phyloP scores from a whole-genome alignment of 257 asterid species.

The Ligustrum vulgare region DNA sequence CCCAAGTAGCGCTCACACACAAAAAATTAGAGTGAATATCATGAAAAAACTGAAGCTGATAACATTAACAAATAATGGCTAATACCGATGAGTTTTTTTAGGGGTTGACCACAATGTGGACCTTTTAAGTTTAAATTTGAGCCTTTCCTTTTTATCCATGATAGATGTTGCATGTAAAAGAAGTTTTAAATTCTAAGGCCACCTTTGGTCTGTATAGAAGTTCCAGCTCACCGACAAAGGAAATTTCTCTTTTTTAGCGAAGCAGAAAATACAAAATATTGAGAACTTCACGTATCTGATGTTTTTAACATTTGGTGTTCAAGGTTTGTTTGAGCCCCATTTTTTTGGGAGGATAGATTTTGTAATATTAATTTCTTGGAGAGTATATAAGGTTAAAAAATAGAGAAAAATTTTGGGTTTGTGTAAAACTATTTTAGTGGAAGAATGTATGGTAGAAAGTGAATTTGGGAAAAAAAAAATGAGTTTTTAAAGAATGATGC shows the following conservation, averaged over 20 bases:
- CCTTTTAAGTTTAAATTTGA: background rate
- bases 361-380: too few relatives aligned
- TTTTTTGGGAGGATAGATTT: too few relatives aligned
- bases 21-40: conserved; percentile 1
- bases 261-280: too few relatives aligned
- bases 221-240: background rate
- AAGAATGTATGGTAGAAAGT: too few relatives aligned
- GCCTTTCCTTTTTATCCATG: background rate
- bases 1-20: conserved; percentile 6
- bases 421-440: too few relatives aligned
- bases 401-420: too few relatives aligned
- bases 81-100: background rate
- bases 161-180: background rate
- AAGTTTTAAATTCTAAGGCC: background rate
- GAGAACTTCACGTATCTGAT: background rate
- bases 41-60: conserved; percentile 4
- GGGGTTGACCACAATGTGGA: background rate
- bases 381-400: too few relatives aligned
- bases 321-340: too few relatives aligned
- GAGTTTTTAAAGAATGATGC: too few relatives aligned
- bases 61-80: background rate
- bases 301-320: background rate
- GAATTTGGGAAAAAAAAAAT: too few relatives aligned
- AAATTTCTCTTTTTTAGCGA: background rate
- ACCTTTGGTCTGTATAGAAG: background rate